These are phyloP conservation scores for Posidonia australis DNA, from an alignment of 106 monocot species.

Conservation along the genomic window DNA sequence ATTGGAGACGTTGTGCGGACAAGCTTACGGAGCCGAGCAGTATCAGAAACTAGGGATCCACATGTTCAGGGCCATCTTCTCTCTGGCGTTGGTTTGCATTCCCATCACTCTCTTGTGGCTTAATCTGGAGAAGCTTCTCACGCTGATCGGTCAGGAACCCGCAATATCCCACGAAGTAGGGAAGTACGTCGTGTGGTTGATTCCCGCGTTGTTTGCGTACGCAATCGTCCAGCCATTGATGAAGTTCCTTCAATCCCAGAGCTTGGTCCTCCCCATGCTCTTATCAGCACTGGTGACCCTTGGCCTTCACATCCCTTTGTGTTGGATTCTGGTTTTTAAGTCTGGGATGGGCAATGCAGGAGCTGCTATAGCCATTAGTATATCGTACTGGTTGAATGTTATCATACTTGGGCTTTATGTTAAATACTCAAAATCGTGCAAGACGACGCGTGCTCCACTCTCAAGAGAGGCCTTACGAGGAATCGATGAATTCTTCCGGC, in stretches of 20 bases:
- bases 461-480: slow-evolving; percentile 35
- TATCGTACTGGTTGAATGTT: slow-evolving; percentile 59
- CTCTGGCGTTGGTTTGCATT: slow-evolving; percentile 32
- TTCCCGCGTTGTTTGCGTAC: slow-evolving; percentile 23
- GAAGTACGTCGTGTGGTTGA: slow-evolving; percentile 19
- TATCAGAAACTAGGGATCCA: slow-evolving; percentile 36
- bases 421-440: slow-evolving; percentile 43
- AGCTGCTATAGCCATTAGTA: slow-evolving; percentile 62
- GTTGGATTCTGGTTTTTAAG: slow-evolving; percentile 67
- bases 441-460: slow-evolving; percentile 35
- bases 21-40: slow-evolving; percentile 52
- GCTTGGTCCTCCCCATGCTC: slow-evolving; percentile 29
- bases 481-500: slow-evolving; percentile 14
- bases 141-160: slow-evolving; percentile 24
- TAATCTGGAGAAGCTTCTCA: slow-evolving; percentile 17
- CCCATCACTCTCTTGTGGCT: slow-evolving; percentile 38
- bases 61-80: slow-evolving; percentile 33
- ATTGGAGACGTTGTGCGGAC: slow-evolving; percentile 46
- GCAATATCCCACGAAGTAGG: slow-evolving; percentile 21
- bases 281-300: slow-evolving; percentile 5
- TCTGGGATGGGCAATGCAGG: slow-evolving; percentile 43
- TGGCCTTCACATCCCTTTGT: slow-evolving; percentile 42
- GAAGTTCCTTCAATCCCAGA: slow-evolving; percentile 34
- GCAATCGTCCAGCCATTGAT: slow-evolving; percentile 22
- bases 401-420: slow-evolving; percentile 55